Base-by-base conservation (phyloP, 805 yeast species). In the Wickerhamomyces mucosus region DNA sequence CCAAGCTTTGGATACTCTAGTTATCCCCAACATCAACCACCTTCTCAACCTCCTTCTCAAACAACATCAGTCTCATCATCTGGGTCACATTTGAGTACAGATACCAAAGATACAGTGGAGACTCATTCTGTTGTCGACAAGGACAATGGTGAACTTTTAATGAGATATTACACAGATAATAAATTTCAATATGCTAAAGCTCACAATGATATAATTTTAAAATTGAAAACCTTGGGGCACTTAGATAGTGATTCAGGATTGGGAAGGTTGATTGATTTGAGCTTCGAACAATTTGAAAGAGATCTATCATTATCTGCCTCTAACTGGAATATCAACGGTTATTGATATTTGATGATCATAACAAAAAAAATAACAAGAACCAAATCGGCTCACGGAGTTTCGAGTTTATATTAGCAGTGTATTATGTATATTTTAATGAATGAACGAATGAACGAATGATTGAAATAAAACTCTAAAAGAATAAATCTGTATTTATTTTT, bases 261-360 rank as follows among this genome's bases (percentile, higher is more conserved):
- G 15, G 21, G 36, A 6, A 45, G 37, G 27, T 26, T 46, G 30
- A 32, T 48, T 4, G 45, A 45, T 28, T 27, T 43, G 7, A 31
- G 44, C 2, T 45, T 48, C 26, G 28, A 27, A 6, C 46, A 46
- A 18, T 18, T 45, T 21, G 53, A 46, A 15, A 35, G 47, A 24
- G 52, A 47, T 25, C 19, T 38, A 23, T n/a, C n/a, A n/a, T n/a
- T n/a, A n/a, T n/a, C n/a, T n/a, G n/a, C n/a, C n/a, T n/a, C n/a
- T n/a, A n/a, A n/a, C n/a, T n/a, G n/a, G n/a, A n/a, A n/a, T n/a
- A n/a, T n/a, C n/a, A n/a, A n/a, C n/a, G n/a, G n/a, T n/a, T n/a
- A n/a, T n/a, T n/a, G n/a, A n/a, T n/a, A n/a, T n/a, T n/a, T n/a
- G n/a, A n/a, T n/a, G n/a, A n/a, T n/a, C n/a, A n/a, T n/a, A n/a